Evolutionary conservation across 192 early-diverging fungal genomes (phyloP).

Genomic region (Entomortierella beljakovae): DNA sequence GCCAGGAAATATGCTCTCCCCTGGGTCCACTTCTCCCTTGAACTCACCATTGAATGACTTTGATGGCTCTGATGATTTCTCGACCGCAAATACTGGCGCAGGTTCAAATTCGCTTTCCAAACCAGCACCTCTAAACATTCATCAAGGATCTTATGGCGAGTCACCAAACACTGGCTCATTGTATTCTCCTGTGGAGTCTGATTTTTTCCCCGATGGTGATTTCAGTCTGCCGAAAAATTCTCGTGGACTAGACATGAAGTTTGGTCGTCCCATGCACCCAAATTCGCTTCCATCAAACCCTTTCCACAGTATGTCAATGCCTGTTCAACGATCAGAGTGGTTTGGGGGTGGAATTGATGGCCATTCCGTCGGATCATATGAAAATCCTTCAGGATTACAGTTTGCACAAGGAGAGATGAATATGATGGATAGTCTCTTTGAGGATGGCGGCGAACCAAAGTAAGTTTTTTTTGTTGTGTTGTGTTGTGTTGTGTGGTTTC

Average conservation of each 20-base stretch:
- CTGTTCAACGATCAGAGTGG: conserved; percentile 46
- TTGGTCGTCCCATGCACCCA: conserved; percentile 45
- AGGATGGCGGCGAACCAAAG: conserved; percentile 63
- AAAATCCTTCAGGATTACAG: conserved; percentile 42
- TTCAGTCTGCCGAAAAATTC: conserved; percentile 44
- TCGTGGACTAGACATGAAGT: conserved; percentile 42
- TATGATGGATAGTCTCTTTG: conserved; percentile 59
- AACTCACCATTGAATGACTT: conserved; percentile 53
- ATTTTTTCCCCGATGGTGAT: conserved; percentile 49
- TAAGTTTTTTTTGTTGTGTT: conserved; percentile 51
- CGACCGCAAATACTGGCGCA: neutral
- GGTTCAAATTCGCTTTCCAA: conserved; percentile 8
- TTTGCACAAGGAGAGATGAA: conserved; percentile 43
- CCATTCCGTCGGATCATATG: conserved; percentile 39
- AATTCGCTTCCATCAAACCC: conserved; percentile 30
- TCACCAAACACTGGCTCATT: conserved; percentile 46
- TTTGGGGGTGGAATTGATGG: conserved; percentile 36
- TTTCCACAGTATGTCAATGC: conserved; percentile 53
- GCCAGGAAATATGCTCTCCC: conserved; percentile 52
- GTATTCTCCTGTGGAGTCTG: conserved; percentile 52
- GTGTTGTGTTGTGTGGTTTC: neutral
- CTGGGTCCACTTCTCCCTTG: conserved; percentile 41
- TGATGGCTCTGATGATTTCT: conserved; percentile 51
- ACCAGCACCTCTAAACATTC: conserved; percentile 41
- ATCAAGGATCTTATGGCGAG: conserved; percentile 41